Percentiles rank a stretch among this genome's conserved stretches.
phyloP scores from a whole-genome alignment of 2,329 filamentous ascomycete genomes.

The Bimuria novae-zelandiae region DNA sequence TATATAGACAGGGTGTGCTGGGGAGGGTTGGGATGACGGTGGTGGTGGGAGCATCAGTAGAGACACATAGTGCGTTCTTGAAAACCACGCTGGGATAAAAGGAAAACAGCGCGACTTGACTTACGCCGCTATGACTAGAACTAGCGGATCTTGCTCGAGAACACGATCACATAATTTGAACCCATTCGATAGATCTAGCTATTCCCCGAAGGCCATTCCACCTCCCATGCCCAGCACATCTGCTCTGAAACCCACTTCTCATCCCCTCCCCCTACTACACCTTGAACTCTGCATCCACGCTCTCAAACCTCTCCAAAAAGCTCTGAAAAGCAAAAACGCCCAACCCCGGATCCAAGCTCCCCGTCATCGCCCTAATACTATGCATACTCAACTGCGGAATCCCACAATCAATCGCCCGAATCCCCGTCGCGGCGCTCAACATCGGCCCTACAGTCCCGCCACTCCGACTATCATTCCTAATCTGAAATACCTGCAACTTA shows the following conservation, averaged over 20 bases:
- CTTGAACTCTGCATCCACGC: constrained; percentile 79
- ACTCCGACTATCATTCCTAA: constrained; percentile 85
- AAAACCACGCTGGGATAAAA: too few species aligned
- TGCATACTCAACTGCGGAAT: constrained; percentile 96
- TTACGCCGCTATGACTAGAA: too few species aligned
- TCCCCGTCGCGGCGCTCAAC: constrained; percentile 78
- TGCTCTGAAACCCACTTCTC: not conserved
- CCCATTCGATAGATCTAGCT: too few species aligned
- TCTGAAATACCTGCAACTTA: constrained; percentile 87
- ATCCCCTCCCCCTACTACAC: constrained; percentile 8
- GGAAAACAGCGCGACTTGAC: too few species aligned
- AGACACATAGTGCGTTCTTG: too few species aligned
- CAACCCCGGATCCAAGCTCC: constrained; percentile 81
- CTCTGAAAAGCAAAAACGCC: constrained; percentile 88
- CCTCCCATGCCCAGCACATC: not conserved
- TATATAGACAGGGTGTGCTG: not conserved
- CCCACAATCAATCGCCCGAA: constrained; percentile 83
- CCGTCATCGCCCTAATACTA: constrained; percentile 85
- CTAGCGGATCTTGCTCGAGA: too few species aligned
- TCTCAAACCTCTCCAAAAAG: constrained; percentile 85
- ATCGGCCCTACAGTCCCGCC: constrained; percentile 96
- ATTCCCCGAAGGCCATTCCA: too few species aligned
- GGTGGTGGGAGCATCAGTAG: too few species aligned
- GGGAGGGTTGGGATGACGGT: not conserved
- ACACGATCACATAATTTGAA: too few species aligned